A percentile compares a stretch with the other conserved stretches of the same genome.
These are phyloP conservation scores for Papilionanthe hybrid DNA, from an alignment of 116 monocot genomes.

Conservation along the genomic window DNA sequence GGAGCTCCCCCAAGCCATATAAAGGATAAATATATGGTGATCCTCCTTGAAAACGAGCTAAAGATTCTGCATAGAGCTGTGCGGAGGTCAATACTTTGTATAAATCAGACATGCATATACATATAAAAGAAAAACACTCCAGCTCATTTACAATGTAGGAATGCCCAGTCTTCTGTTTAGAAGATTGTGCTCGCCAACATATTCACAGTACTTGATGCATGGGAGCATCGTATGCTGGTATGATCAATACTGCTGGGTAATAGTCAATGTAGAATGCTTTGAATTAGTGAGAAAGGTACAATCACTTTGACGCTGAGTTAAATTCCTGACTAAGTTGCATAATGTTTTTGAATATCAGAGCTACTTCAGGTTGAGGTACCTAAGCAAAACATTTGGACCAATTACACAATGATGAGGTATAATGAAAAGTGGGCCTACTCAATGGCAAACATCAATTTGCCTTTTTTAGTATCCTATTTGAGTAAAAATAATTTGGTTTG, in stretches of 20 bases:
- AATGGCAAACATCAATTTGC: not conserved
- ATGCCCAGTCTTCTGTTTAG: not conserved
- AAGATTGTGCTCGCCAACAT: not conserved
- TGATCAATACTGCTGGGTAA: not conserved
- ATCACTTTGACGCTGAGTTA: not conserved
- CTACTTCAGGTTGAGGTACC: not conserved
- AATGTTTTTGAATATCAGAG: not conserved
- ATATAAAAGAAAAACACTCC: not conserved
- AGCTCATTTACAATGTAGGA: not conserved
- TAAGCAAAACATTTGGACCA: not conserved
- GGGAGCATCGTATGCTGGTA: not conserved
- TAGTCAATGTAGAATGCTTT: not conserved
- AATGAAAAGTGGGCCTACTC: not conserved
- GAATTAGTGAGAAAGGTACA: not conserved
- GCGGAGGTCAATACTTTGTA: not conserved
- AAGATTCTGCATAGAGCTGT: conserved; percentile 86
- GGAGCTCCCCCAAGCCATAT: conserved; percentile 94
- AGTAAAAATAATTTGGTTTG: not conserved
- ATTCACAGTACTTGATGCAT: not conserved
- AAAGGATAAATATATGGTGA: conserved; percentile 95
- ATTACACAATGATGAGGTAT: not conserved
- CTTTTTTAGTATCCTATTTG: not conserved
- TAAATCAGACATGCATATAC: not conserved
- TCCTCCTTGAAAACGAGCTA: conserved; percentile 85
- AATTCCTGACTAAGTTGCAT: not conserved